Conservation (phyloP, 1,139 yeast genomes). For the Groenewaldozyma auringiensis region DNA sequence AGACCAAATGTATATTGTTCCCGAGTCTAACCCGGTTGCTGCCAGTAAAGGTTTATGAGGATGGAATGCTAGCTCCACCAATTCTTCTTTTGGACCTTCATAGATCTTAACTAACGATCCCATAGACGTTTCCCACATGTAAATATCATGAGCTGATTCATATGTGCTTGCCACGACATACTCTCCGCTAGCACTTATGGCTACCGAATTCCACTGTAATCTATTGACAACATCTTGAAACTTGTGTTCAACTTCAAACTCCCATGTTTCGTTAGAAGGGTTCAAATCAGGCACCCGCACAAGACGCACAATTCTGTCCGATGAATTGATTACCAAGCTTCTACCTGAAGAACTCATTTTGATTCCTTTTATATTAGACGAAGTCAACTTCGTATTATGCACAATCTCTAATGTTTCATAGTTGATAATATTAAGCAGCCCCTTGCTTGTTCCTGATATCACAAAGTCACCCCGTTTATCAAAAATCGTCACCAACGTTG, state of each 20-base stretch:
- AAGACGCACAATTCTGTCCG: conserved; percentile 79
- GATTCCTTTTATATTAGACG: conserved; percentile 66
- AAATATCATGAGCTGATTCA: conserved; percentile 81
- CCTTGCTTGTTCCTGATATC: conserved; percentile 73
- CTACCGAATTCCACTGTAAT: conserved; percentile 80
- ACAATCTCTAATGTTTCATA: conserved; percentile 30
- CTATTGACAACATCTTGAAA: conserved; percentile 88
- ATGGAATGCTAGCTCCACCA: conserved; percentile 78
- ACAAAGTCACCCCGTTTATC: conserved; percentile 47
- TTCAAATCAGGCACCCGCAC: conserved; percentile 45
- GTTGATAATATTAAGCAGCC: conserved; percentile 52
- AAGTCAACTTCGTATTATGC: conserved; percentile 49
- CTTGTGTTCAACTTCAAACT: conserved; percentile 64
- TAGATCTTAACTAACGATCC: conserved; percentile 83
- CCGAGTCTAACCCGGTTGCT: conserved; percentile 86
- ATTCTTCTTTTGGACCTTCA: conserved; percentile 84
- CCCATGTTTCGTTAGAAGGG: conserved; percentile 35
- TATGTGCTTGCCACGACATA: conserved; percentile 82
- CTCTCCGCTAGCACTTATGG: conserved; percentile 71
- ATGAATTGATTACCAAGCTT: conserved; percentile 66
- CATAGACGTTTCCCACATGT: conserved; percentile 86
- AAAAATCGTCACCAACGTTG: conserved; percentile 31
- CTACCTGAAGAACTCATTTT: conserved; percentile 59
- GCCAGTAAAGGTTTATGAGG: conserved; percentile 65
- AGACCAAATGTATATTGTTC: conserved; percentile 77